Base-by-base conservation (phyloP, 768 basidiomycete species). In the Boletus sp. region DNA sequence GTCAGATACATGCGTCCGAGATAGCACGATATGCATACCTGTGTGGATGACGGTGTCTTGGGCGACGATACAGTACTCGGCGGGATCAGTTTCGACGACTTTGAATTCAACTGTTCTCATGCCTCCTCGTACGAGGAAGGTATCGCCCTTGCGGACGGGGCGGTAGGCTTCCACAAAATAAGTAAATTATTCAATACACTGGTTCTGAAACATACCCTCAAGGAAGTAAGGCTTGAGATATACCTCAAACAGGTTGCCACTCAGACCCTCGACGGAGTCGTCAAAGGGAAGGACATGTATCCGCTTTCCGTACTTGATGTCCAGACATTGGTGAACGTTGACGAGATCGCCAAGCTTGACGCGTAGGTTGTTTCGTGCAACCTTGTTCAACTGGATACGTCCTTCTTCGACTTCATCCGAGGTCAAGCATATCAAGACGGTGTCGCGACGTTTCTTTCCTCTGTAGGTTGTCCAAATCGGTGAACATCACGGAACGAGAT, bases 21-120 rank as follows among this genome's bases (percentile, higher is more conserved):
- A 10, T 7, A 35, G 15, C 6, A 15, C 24, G 29, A 35, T 11
- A 15, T 40, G 40, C 64, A 44, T 32, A 85, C 90, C 90, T 40
- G 91, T 94, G 74, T 93, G 92, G 63, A 98, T 95, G 52, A 99
- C 97, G 1, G 97, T 99, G 68, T 99, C 97, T 71, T 98, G 97
- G 0, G 97, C 96, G 41, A 99, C 95, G 62, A 99, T 99, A 78
- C 97, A 98, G 76, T 90, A 98, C 68, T 98, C 97, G 32, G 95
- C 83, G 0, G 97, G 97, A 72, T 99, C 97, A 35, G 94, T 97
- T 74, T 98, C 97, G 64, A 98, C 89, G 52, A 98, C 92, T 75
- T 99, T 99, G 82, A 99, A 99, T 76, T 99, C 97, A 44, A 98
- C 96, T 50, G 94, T 95, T 64, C 96, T 82, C 91, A 97, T 96